phyloP scores from a whole-genome alignment of 192 early-diverging fungal genomes.

The Diversispora eburnea region DNA sequence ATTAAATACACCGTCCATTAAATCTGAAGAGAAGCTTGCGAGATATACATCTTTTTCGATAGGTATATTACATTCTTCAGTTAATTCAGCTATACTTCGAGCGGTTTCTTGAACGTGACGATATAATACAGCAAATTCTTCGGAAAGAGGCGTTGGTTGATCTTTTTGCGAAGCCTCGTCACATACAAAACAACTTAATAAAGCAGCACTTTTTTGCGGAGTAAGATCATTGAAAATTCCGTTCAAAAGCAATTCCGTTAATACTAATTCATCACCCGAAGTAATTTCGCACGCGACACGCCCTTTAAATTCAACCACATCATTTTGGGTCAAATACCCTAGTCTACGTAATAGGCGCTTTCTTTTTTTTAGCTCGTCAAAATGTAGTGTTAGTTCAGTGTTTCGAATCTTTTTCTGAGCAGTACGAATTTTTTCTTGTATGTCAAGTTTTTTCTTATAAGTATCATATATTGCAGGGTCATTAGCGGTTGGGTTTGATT shows the following conservation, averaged over 20 bases:
- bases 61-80: conserved; percentile 81
- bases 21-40: conserved; percentile 72
- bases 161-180: conserved; percentile 63
- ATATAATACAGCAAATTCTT: conserved; percentile 75
- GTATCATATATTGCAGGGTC: conserved; percentile 43
- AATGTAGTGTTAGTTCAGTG: conserved; percentile 74
- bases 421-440: conserved; percentile 54
- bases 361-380: conserved; percentile 84
- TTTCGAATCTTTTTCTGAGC: conserved; percentile 65
- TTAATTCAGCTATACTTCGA: conserved; percentile 77
- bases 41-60: conserved; percentile 90
- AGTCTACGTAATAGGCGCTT: conserved; percentile 79
- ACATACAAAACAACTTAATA: conserved; percentile 92
- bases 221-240: conserved; percentile 88
- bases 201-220: conserved; percentile 72
- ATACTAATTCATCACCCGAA: conserved; percentile 82
- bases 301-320: conserved; percentile 91
- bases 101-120: conserved; percentile 83
- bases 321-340: conserved; percentile 69
- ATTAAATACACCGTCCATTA: conserved; percentile 94
- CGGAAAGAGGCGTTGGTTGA: conserved; percentile 51
- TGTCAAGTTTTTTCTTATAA: conserved; percentile 60
- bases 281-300: conserved; percentile 93
- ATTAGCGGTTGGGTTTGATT: conserved; percentile 58
- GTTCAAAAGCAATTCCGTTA: conserved; percentile 93